These are phyloP conservation scores for Eucalyptus virginea DNA, from an alignment of 345 rosid species.

Conservation along the genomic window DNA sequence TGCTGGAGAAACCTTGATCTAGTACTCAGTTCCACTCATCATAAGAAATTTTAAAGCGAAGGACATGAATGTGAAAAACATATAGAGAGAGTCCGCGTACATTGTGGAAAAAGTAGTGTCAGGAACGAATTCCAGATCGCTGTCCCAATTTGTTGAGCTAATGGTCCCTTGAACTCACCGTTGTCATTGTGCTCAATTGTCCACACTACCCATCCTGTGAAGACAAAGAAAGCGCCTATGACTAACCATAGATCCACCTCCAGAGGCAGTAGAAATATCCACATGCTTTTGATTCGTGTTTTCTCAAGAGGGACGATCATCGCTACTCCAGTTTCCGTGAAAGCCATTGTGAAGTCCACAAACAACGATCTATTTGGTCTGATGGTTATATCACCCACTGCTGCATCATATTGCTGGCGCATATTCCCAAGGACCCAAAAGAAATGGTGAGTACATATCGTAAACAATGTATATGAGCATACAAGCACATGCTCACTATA, in stretches of 20 bases:
- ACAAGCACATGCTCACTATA: neutral
- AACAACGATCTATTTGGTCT: conserved; percentile 1
- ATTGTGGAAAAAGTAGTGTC: conserved; percentile 32
- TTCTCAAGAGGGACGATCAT: conserved; percentile 15
- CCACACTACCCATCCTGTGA: conserved; percentile 33
- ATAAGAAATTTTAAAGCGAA: neutral
- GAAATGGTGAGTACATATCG: neutral
- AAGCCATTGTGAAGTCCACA: conserved; percentile 41
- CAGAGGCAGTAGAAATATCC: conserved; percentile 47
- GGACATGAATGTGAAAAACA: neutral
- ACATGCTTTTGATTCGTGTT: conserved; percentile 5
- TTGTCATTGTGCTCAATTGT: conserved; percentile 33
- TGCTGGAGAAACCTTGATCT: neutral
- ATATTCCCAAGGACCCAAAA: neutral
- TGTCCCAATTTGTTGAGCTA: conserved; percentile 18
- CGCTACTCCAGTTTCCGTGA: conserved; percentile 20
- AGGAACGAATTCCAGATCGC: conserved; percentile 28
- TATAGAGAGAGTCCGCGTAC: neutral
- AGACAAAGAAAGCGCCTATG: conserved; percentile 16
- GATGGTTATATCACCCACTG: conserved; percentile 31
- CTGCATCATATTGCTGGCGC: neutral
- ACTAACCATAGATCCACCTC: conserved; percentile 31
- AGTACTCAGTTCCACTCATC: neutral
- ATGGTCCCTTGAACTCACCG: conserved; percentile 25
- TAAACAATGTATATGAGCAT: neutral